phyloP scores from a whole-genome alignment of 495 filamentous ascomycete genomes.

The Beverwykella pulmonaria region DNA sequence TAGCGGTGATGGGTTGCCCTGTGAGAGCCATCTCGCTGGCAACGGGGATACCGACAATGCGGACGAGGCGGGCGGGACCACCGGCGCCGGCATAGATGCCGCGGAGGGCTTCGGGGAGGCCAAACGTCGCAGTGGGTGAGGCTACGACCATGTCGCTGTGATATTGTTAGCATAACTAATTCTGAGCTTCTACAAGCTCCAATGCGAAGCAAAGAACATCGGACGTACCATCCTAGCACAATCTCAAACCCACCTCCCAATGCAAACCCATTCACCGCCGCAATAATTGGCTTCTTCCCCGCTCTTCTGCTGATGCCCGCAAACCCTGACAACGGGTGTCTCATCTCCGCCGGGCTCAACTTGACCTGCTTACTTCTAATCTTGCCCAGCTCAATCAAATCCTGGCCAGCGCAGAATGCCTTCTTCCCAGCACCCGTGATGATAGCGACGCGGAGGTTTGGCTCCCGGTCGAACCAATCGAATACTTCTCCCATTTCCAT shows the following conservation, averaged over 20 bases:
- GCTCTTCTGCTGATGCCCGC: conserved; percentile 36
- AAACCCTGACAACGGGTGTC: conserved; percentile 41
- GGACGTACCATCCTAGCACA: conserved; percentile 39
- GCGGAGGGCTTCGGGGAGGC: conserved; percentile 41
- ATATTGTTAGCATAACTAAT: neutral
- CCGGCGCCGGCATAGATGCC: conserved; percentile 43
- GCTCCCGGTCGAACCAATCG: conserved; percentile 61
- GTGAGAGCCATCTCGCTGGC: conserved; percentile 42
- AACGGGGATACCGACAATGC: conserved; percentile 39
- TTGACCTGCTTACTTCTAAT: conserved; percentile 21
- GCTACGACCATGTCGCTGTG: conserved; percentile 43
- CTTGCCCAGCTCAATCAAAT: conserved; percentile 48
- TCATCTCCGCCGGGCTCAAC: conserved; percentile 23
- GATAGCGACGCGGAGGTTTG: conserved; percentile 57
- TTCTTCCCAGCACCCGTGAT: conserved; percentile 57
- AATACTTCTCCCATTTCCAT: conserved; percentile 57
- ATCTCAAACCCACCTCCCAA: conserved; percentile 44
- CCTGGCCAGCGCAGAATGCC: conserved; percentile 63
- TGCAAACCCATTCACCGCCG: conserved; percentile 44
- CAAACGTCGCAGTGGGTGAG: conserved; percentile 38
- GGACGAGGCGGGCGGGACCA: conserved; percentile 39
- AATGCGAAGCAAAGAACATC: neutral
- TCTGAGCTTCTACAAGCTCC: no score
- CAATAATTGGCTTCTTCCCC: conserved; percentile 43
- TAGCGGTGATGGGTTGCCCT: conserved; percentile 34